These are phyloP conservation scores for Penicillium paxilli DNA, from an alignment of 495 filamentous ascomycete genomes.

Conservation along the genomic window DNA sequence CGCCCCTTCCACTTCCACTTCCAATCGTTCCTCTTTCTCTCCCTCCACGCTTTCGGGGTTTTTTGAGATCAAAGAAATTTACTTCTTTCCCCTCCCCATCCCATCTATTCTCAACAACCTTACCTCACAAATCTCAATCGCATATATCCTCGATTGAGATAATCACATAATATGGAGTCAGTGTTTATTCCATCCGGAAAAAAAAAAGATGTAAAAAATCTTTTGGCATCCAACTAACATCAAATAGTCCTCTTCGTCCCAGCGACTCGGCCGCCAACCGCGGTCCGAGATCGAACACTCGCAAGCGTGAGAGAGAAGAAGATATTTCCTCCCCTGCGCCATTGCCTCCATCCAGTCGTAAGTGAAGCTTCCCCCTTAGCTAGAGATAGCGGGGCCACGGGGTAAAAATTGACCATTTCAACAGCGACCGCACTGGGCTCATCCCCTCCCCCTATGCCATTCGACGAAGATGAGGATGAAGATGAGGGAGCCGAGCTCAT, in stretches of 20 bases:
- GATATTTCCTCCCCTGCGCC: slow-evolving; percentile 67
- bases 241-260: slow-evolving; percentile 69
- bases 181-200: slow-evolving; percentile 7
- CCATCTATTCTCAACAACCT: background rate
- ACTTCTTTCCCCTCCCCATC: background rate
- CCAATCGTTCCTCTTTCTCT: slow-evolving; percentile 18
- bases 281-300: slow-evolving; percentile 60
- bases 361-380: slow-evolving; percentile 34
- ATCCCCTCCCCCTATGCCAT: slow-evolving; percentile 54
- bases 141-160: slow-evolving; percentile 7
- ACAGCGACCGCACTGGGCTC: slow-evolving; percentile 32
- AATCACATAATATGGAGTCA: slow-evolving; percentile 41
- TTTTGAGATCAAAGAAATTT: slow-evolving; percentile 12
- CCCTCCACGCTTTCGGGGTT: slow-evolving; percentile 7
- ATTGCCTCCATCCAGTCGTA: slow-evolving; percentile 70
- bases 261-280: slow-evolving; percentile 88
- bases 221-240: slow-evolving; percentile 16
- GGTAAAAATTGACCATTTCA: slow-evolving; percentile 22
- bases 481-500: slow-evolving; percentile 71
- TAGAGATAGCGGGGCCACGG: slow-evolving; percentile 4
- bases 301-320: slow-evolving; percentile 83
- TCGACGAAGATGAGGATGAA: slow-evolving; percentile 70
- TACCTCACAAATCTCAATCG: slow-evolving; percentile 1
- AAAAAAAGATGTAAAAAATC: slow-evolving; percentile 2
- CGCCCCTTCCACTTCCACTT: slow-evolving; percentile 17